phyloP scores from a whole-genome alignment of 192 early-diverging fungal genomes.

The Gigaspora rosea region DNA sequence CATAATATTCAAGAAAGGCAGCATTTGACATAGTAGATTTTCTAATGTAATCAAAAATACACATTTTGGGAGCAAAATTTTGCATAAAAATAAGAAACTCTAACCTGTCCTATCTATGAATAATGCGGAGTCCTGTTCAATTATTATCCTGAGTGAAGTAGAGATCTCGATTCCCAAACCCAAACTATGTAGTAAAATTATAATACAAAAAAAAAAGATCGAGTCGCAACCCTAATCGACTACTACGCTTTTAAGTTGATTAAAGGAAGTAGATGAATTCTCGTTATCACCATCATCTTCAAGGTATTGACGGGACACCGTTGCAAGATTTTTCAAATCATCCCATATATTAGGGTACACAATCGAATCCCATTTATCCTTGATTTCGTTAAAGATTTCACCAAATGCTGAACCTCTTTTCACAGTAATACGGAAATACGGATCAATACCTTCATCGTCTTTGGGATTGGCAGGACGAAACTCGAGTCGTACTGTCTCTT shows the following conservation, averaged over 20 bases:
- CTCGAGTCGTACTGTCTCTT: slow-evolving; percentile 14
- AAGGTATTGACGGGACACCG: not conserved
- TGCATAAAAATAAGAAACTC: too few species aligned
- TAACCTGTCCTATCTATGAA: too few species aligned
- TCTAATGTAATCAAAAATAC: too few species aligned
- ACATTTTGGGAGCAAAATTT: too few species aligned
- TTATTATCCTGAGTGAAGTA: too few species aligned
- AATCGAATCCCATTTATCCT: slow-evolving; percentile 12
- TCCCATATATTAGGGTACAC: slow-evolving; percentile 24
- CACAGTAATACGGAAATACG: slow-evolving; percentile 7
- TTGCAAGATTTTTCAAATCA: slow-evolving; percentile 22
- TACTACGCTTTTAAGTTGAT: not conserved
- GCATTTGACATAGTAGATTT: too few species aligned
- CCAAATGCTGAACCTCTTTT: slow-evolving; percentile 1
- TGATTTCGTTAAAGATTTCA: slow-evolving; percentile 3
- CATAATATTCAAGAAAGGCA: too few species aligned
- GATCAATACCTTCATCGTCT: slow-evolving; percentile 22
- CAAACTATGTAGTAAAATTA: too few species aligned
- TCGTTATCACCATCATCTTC: not conserved
- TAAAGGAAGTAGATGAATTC: not conserved
- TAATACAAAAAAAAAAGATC: too few species aligned
- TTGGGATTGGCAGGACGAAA: slow-evolving; percentile 19
- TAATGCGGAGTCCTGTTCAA: too few species aligned
- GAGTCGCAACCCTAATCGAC: too few species aligned
- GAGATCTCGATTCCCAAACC: too few species aligned